Evolutionary conservation across 2,329 filamentous ascomycete species (phyloP), one percentile per base, ranked within the genome.

Genomic region (Ceratocystis papillata): DNA sequence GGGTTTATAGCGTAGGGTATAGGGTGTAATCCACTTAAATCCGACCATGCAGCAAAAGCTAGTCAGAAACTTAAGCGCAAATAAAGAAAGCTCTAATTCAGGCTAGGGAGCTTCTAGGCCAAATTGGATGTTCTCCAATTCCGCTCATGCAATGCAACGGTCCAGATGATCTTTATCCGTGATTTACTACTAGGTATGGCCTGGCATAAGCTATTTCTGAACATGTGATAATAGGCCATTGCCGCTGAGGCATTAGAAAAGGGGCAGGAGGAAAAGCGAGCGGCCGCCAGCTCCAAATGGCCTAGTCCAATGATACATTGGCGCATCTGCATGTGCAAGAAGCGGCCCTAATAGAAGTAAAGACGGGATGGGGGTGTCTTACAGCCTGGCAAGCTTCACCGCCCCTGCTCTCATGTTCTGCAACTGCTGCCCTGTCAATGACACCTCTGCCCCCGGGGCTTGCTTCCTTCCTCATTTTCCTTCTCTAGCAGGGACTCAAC

Each of bases 321-420:
- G 33, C 33, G 15, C 28, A 37, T 33, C 17, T 59, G 55, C 28
- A 59, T 37, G 28, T n/a, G 6, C 15, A 22, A 59, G 8, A 28
- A 53, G 20, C 3, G 48, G 22, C 10, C 37, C 48, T 53, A 15
- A 25, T 5, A 53, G 15, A 30, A 59, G 53, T 30, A 57, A 30
- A 33, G 28, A 59, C 28, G 30, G 30, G 37, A 37, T 37, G 7
- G 10, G 8, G 10, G 37, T 41, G 37, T 41, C 33, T 37, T 41
- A 33, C n/a, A 20, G 17, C 33, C 55, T 59, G 15, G 17, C 30
- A 33, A 37, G 37, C 37, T 41, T 41, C 37, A 41, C 8, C 37
- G 37, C 10, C 12, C 55, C 28, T 59, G 55, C 55, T 37, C 28
- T 50, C 55, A n/a, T 33, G 17, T 37, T 57, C 55, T 59, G 55